Evolutionary conservation across 768 basidiomycete species (phyloP).

Genomic region (Tricholoma matsutake): DNA sequence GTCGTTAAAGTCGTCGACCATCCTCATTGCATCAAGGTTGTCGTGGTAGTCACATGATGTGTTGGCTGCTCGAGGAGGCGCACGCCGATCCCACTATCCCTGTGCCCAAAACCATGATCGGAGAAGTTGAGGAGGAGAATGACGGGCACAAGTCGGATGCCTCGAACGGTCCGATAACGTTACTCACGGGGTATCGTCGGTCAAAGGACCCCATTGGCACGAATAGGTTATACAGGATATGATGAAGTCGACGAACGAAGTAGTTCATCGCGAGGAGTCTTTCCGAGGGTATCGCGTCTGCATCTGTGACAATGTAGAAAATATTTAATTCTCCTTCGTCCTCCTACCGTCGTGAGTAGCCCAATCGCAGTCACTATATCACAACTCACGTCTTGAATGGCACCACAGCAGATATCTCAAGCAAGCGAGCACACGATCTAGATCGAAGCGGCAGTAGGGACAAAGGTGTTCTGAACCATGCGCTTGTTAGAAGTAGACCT

Average conservation of each 20-base stretch:
- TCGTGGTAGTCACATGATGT: constrained; percentile 35
- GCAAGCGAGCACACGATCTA: constrained; percentile 1
- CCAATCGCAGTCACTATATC: constrained; percentile 13
- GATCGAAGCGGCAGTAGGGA: not conserved
- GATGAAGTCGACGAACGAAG: constrained; percentile 1
- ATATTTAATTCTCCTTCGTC: constrained; percentile 10
- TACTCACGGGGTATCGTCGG: constrained; percentile 38
- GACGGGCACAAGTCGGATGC: constrained; percentile 30
- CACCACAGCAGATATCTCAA: not conserved
- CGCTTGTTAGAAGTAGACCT: constrained; percentile 11
- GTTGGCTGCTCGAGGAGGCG: constrained; percentile 75
- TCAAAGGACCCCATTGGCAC: not conserved
- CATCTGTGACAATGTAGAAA: constrained; percentile 12
- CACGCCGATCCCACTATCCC: constrained; percentile 79
- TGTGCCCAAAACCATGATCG: constrained; percentile 36
- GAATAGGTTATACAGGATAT: not conserved
- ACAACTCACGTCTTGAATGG: not conserved
- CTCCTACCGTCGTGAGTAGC: constrained; percentile 1
- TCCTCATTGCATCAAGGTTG: constrained; percentile 4
- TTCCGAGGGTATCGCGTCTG: constrained; percentile 12
- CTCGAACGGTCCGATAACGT: constrained; percentile 22
- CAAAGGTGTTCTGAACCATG: constrained; percentile 15
- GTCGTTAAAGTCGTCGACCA: constrained; percentile 14
- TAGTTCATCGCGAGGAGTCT: constrained; percentile 12
- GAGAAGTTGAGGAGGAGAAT: constrained; percentile 31